Evolutionary conservation across 805 yeast species (phyloP), one percentile per base, ranked within the genome.

Genomic region (Scheffersomyces coipomensis): DNA sequence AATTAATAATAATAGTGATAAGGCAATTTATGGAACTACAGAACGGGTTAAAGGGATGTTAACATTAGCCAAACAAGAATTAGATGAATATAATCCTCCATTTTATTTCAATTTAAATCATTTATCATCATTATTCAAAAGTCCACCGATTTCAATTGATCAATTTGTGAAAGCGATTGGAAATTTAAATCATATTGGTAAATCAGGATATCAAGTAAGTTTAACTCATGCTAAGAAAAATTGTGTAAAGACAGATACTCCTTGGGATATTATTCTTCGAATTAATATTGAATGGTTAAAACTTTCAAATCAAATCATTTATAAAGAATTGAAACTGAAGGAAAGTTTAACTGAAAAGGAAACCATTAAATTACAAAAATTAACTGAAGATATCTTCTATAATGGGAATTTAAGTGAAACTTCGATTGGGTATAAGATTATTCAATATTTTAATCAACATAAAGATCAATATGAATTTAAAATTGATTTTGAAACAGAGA

Each of bases 1-100:
- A n/a, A 62, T 80, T 47, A 76, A 81, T 53, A 54, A 60, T 19
- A 60, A 60, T 7, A 73, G 80, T 17, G 79, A 75, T 39, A 71
- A 71, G 19, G 75, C 71, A 4, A 70, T 76, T 0, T 93, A 88
- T 59, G 85, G 84, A 34, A 93, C 99, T 0, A 71, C 76, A 18
- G 83, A 85, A 42, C 75, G 99, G 56, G 87, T 93, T 32, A 81
- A 81, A 58, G 98, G 98, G 11, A 93, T 93, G 98, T 66, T 89
- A 22, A 86, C 93, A 0, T 68, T 91, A 54, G 98, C 97, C 4
- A 54, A 60, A 29, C 75, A 75, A 47, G 99, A 93, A 60, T 54
- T 91, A 29, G 48, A 47, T 0, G 55, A 50, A 3, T 12, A 22
- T 11, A n/a, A n/a, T n/a, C 60, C 44, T 10, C 95, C 90, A 19